Conservation (phyloP, 345 rosid genomes). For the Schrenkiella parvula region DNA sequence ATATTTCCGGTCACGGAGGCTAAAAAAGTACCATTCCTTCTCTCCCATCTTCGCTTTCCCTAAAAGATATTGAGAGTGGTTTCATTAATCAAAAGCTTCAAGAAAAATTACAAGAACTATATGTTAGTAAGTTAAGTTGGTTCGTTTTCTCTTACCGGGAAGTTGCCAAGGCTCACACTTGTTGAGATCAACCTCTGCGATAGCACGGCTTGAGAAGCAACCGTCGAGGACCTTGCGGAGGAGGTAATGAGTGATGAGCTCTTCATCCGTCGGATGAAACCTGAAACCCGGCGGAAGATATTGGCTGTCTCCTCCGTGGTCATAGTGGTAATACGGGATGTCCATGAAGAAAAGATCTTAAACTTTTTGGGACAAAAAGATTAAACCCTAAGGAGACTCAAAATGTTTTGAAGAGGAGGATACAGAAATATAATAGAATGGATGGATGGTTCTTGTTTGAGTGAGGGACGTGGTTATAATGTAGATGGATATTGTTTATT, state of each 20-base stretch:
- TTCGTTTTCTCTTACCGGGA: conserved; percentile 53
- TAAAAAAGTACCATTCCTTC: conserved; percentile 96
- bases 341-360: conserved; percentile 46
- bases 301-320: conserved; percentile 38
- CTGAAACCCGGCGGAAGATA: conserved; percentile 90
- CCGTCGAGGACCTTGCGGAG: conserved; percentile 79
- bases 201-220: conserved; percentile 68
- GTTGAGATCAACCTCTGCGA: conserved; percentile 95
- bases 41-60: conserved; percentile 95
- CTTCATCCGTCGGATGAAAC: conserved; percentile 96
- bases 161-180: conserved; percentile 99
- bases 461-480: conserved; percentile 17
- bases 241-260: conserved; percentile 82
- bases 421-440: conserved; percentile 13
- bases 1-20: conserved; percentile 86
- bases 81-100: not conserved
- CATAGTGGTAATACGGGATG: conserved; percentile 37
- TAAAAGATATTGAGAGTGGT: conserved; percentile 17
- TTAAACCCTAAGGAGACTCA: conserved; percentile 20
- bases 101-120: not conserved
- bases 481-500: conserved; percentile 1
- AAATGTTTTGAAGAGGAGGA: conserved; percentile 7
- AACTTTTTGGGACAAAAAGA: not conserved
- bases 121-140: not conserved
- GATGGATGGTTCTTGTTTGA: conserved; percentile 35